A percentile compares a stretch with the other conserved stretches of the same genome.
Evolutionary conservation across 2,329 filamentous ascomycete species (phyloP).

Genomic region (Penicillium sp.): DNA sequence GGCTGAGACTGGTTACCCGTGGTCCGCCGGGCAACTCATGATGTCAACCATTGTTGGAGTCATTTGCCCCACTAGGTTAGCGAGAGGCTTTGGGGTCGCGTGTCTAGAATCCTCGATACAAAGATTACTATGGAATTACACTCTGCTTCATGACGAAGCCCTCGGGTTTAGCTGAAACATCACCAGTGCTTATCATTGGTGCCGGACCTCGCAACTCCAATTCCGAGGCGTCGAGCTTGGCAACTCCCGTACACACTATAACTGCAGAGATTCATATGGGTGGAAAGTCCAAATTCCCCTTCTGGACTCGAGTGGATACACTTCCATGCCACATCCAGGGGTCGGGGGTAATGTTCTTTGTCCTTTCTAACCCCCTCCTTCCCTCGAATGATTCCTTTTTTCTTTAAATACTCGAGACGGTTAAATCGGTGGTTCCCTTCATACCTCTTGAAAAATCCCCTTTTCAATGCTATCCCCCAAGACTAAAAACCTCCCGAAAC

Average conservation of each 20-base stretch:
- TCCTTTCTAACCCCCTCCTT: constrained; percentile 7
- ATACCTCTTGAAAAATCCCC: too few relatives aligned
- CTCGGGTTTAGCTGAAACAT: constrained; percentile 10
- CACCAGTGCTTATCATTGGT: constrained; percentile 11
- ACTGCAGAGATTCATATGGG: constrained; percentile 12
- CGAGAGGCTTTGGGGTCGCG: too few relatives aligned
- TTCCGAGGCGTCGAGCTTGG: not conserved
- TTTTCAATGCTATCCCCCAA: constrained; percentile 1
- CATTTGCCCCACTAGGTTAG: not conserved
- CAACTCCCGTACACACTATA: too few relatives aligned
- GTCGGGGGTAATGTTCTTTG: constrained; percentile 15
- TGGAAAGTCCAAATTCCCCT: constrained; percentile 13
- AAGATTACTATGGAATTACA: too few relatives aligned
- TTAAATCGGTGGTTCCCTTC: too few relatives aligned
- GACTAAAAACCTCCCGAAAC: not conserved
- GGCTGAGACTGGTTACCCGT: too few relatives aligned
- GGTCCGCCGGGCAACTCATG: constrained; percentile 11
- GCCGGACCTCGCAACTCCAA: not conserved
- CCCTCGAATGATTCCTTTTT: constrained; percentile 9
- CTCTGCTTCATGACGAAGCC: too few relatives aligned
- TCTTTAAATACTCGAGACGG: too few relatives aligned
- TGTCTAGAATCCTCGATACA: too few relatives aligned
- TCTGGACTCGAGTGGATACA: constrained; percentile 22
- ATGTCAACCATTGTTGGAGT: constrained; percentile 15
- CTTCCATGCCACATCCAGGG: constrained; percentile 24